A percentile compares a stretch with the other conserved stretches of the same genome.
phyloP scores from a whole-genome alignment of 164 flowering plant genomes.

The Santalum album region DNA sequence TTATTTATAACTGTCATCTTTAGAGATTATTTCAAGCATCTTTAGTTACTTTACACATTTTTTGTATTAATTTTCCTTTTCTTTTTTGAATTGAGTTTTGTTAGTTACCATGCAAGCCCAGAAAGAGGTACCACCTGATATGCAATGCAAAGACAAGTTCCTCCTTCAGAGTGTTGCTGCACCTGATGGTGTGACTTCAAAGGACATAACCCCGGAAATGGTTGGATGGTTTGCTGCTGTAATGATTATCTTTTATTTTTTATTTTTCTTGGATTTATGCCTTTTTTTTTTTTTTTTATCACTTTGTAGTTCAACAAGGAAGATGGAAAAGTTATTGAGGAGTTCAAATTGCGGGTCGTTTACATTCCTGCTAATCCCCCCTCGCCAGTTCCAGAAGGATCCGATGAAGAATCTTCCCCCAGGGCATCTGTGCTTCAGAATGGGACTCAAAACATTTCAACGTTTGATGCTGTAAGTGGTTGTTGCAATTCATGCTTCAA shows the following conservation, averaged over 20 bases:
- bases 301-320: constrained; percentile 63
- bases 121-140: constrained; percentile 61
- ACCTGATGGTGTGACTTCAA: constrained; percentile 33
- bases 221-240: constrained; percentile 19
- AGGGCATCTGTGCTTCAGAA: constrained; percentile 41
- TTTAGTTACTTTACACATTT: not conserved
- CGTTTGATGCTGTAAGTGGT: constrained; percentile 51
- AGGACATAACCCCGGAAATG: constrained; percentile 63
- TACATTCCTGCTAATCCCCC: constrained; percentile 85
- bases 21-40: too few relatives aligned
- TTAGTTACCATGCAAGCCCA: constrained; percentile 92
- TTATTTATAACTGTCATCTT: not conserved
- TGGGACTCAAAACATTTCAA: constrained; percentile 34
- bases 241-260: not conserved
- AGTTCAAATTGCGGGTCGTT: constrained; percentile 71
- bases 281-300: not conserved
- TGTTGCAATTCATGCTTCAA: not conserved
- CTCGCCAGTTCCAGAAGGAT: constrained; percentile 88
- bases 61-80: not conserved
- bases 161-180: constrained; percentile 66
- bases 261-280: not conserved
- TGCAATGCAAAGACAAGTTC: constrained; percentile 92
- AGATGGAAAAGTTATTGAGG: constrained; percentile 63
- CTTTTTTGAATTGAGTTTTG: too few relatives aligned
- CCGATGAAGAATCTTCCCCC: constrained; percentile 84